A percentile compares a stretch with the other conserved stretches of the same genome.
These are phyloP conservation scores for Albugo candida DNA, from an alignment of 352 stramenopile genomes.

Conservation along the genomic window DNA sequence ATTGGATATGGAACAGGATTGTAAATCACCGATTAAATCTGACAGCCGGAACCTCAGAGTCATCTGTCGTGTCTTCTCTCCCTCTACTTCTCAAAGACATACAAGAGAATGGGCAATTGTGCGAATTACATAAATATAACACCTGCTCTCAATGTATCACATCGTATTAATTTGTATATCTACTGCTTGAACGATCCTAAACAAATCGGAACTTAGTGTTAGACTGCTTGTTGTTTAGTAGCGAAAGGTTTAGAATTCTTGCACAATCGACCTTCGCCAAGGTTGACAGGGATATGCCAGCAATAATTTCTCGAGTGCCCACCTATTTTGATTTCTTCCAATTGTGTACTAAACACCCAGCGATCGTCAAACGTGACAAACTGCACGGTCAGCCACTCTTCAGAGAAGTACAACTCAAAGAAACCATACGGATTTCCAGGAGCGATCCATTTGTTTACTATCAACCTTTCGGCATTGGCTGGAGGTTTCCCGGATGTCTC, in stretches of 20 bases:
- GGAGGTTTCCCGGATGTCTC: conserved; percentile 63
- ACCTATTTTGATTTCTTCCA: conserved; percentile 54
- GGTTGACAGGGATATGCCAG: conserved; percentile 64
- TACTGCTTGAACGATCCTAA: too few species aligned
- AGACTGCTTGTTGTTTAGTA: too few species aligned
- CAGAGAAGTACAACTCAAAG: conserved; percentile 66
- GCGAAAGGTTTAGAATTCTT: background rate
- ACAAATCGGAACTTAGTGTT: too few species aligned
- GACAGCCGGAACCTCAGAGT: too few species aligned
- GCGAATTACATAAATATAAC: too few species aligned
- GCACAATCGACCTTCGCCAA: conserved; percentile 45
- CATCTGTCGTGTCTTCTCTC: too few species aligned
- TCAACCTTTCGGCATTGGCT: conserved; percentile 50
- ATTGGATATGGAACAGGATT: conserved; percentile 24
- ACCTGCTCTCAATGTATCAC: too few species aligned
- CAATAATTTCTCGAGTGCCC: conserved; percentile 67
- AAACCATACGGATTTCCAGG: conserved; percentile 67
- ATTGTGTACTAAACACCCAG: conserved; percentile 62
- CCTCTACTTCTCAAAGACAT: too few species aligned
- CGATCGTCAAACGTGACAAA: conserved; percentile 67
- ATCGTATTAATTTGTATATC: too few species aligned
- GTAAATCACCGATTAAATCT: too few species aligned
- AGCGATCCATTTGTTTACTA: conserved; percentile 65
- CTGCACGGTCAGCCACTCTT: conserved; percentile 70
- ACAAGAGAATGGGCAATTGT: too few species aligned